phyloP scores from a whole-genome alignment of 2,329 filamentous ascomycete species.

The Aspergillus sp. region DNA sequence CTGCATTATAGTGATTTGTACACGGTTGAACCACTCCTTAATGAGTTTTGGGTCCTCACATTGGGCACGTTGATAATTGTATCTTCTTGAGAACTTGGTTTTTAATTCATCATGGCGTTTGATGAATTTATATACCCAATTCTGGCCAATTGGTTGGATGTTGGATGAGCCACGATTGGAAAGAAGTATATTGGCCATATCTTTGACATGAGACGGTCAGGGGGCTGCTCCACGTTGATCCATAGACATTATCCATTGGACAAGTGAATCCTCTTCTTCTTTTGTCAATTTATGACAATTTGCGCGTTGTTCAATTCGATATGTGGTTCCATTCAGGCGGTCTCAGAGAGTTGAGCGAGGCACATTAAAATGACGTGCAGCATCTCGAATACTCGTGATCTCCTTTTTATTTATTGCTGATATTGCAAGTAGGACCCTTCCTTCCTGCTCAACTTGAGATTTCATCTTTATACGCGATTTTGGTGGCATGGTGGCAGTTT shows the following conservation, averaged over 20 bases:
- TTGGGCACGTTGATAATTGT: not conserved
- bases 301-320: not conserved
- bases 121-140: constrained; percentile 3
- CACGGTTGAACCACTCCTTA: constrained; percentile 4
- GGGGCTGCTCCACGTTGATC: not conserved
- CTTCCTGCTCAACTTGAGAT: not conserved
- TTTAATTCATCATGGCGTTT: not conserved
- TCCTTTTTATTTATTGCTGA: not conserved
- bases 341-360: not conserved
- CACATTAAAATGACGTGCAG: not conserved
- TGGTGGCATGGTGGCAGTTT: not conserved
- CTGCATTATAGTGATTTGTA: constrained; percentile 4
- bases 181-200: constrained; percentile 5
- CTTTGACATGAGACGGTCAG: not conserved
- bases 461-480: not conserved
- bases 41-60: constrained; percentile 1
- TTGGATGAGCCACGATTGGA: not conserved
- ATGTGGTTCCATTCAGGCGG: not conserved
- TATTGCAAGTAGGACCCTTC: not conserved
- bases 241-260: not conserved
- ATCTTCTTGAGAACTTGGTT: constrained; percentile 1
- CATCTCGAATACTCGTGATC: not conserved
- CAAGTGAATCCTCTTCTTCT: not conserved
- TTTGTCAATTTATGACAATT: not conserved
- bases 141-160: constrained; percentile 1